Base-by-base conservation (phyloP, 2,329 filamentous ascomycete genomes). In the Lasiodiplodia gonubiensis region DNA sequence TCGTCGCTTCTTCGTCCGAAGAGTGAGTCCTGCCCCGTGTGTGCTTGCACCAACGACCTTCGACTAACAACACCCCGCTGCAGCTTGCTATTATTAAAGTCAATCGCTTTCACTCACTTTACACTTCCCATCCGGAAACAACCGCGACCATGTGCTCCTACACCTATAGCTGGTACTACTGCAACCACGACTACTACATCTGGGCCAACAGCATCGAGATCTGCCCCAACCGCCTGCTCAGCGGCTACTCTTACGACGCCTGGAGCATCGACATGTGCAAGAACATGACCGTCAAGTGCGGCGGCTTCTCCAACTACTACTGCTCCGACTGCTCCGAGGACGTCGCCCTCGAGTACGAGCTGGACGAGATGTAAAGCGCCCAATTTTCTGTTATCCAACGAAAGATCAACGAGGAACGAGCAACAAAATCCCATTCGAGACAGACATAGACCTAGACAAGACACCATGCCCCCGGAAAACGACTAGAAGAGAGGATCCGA, bases 211-310 rank as follows among this genome's bases (percentile, higher is more conserved):
- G 73, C 65, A 78, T 83, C 68, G 81, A 84, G 71, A 76, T 81
- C 69, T 83, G 82, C 75, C 75, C 73, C 11, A 80, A 79, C 64
- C 79, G 81, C 21, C 79, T 81, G 7, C 77, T 84, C 25, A 80
- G 77, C 21, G 78, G 80, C 68, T 82, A 84, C 74, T 82, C 80
- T 2, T 80, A 80, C 71, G 81, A 84, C 68, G 79, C 80, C 25
- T 84, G 81, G 81, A 79, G 78, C 67, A 81, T 80, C 71, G 82
- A 83, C 73, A 83, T 82, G 79, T 82, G 80, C 73, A 80, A 79
- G 69, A 79, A 80, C 70, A 79, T 79, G 72, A 74, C 73, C 21
- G 77, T 78, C 27, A 74, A 71, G 48, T 82, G 80, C 70, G 78
- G 76, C 63, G 80, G 80, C 60, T 81, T 82, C 70, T 78, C 77